Evolutionary conservation across 1,284 basidiomycete genomes (phyloP).

Genomic region (Mycosarcoma maydis): DNA sequence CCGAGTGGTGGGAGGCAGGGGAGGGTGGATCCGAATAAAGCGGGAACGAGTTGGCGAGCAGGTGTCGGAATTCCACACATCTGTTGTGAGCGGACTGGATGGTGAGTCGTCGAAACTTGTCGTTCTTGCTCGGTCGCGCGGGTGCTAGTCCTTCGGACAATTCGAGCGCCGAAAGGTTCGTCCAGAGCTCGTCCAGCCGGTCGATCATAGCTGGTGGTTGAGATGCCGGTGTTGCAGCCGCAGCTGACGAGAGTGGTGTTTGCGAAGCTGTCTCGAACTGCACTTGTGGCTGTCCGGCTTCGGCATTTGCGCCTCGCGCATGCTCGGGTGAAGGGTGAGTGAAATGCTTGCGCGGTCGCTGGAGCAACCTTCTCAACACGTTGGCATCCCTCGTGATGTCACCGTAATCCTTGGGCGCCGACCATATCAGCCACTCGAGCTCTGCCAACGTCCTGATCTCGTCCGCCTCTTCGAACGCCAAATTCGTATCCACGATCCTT

Average conservation of each 20-base stretch:
- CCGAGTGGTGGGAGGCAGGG: background rate
- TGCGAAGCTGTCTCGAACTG: background rate
- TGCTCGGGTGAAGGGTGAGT: background rate
- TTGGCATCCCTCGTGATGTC: constrained; percentile 50
- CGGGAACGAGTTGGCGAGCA: constrained; percentile 32
- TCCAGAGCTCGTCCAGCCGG: constrained; percentile 27
- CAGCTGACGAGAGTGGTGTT: background rate
- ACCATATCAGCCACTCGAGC: constrained; percentile 53
- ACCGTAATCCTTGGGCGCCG: constrained; percentile 59
- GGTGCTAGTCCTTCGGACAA: constrained; percentile 38
- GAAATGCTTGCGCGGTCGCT: constrained; percentile 29
- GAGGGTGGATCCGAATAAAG: constrained; percentile 2
- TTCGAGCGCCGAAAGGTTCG: constrained; percentile 25
- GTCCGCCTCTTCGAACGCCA: constrained; percentile 60
- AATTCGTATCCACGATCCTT: constrained; percentile 57
- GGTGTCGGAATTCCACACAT: constrained; percentile 14
- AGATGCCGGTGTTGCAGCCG: background rate
- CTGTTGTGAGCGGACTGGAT: constrained; percentile 34
- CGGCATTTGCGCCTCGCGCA: too few relatives aligned
- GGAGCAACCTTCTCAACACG: constrained; percentile 47
- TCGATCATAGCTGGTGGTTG: constrained; percentile 2
- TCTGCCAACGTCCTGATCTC: constrained; percentile 56
- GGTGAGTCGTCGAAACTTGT: constrained; percentile 36
- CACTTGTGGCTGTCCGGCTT: too few relatives aligned
- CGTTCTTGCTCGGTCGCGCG: constrained; percentile 37